phyloP scores from a whole-genome alignment of 495 filamentous ascomycete species.

The Tuber umbilicatum region DNA sequence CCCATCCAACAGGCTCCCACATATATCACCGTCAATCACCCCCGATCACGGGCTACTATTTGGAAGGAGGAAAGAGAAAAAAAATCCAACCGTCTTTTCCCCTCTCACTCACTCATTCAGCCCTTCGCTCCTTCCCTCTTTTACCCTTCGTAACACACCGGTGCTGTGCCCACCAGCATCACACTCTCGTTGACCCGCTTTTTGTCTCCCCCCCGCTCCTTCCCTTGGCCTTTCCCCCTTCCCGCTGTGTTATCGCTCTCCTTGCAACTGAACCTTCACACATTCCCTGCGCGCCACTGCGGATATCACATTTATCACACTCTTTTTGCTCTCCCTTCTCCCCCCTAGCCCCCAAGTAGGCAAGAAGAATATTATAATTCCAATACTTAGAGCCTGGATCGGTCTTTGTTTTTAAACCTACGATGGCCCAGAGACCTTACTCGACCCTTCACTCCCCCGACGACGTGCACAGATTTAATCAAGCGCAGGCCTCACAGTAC shows the following conservation, averaged over 20 bases:
- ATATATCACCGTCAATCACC: neutral
- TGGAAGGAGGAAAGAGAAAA: slow-evolving; percentile 14
- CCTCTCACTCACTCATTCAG: neutral
- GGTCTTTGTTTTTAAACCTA: slow-evolving; percentile 18
- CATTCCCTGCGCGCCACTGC: slow-evolving; percentile 9
- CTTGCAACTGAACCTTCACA: neutral
- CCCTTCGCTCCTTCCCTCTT: neutral
- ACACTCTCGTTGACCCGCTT: neutral
- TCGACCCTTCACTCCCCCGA: slow-evolving; percentile 25
- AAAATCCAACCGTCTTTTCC: slow-evolving; percentile 13
- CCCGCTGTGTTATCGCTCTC: neutral
- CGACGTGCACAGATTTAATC: slow-evolving; percentile 14
- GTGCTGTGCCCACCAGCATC: neutral
- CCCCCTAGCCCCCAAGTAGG: neutral
- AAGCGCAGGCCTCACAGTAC: slow-evolving; percentile 34
- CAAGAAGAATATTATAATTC: slow-evolving; percentile 6
- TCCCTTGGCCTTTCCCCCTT: neutral
- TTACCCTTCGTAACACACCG: neutral
- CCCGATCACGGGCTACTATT: neutral
- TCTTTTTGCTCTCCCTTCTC: slow-evolving; percentile 2
- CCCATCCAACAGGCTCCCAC: neutral
- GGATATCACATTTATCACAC: slow-evolving; percentile 22
- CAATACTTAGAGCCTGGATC: slow-evolving; percentile 6
- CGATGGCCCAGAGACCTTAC: slow-evolving; percentile 32
- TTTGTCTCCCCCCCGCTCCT: neutral